Evolutionary conservation across 345 rosid genomes (phyloP).

Genomic region (Populus deltoides): DNA sequence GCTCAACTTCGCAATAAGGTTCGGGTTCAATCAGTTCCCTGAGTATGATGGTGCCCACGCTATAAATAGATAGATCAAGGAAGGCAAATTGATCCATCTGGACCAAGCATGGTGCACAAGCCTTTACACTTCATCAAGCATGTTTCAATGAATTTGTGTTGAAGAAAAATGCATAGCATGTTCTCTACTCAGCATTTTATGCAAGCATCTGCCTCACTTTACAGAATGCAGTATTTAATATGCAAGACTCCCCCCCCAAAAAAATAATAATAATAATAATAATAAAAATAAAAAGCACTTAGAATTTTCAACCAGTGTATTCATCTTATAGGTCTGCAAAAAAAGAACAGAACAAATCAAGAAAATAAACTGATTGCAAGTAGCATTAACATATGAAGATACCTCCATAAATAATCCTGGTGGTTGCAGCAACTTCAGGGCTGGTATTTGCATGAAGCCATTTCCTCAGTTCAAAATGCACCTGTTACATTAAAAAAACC

Average conservation of each 20-base stretch:
- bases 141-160: background rate
- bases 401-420: slow-evolving; percentile 94
- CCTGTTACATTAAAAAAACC: slow-evolving; percentile 37
- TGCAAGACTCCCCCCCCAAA: no score
- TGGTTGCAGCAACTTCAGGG: slow-evolving; percentile 64
- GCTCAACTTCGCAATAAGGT: background rate
- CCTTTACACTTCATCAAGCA: background rate
- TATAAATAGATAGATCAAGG: background rate
- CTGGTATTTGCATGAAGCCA: slow-evolving; percentile 72
- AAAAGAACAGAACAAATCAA: background rate
- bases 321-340: background rate
- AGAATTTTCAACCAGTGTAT: background rate
- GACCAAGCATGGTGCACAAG: background rate
- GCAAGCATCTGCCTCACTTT: background rate
- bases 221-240: background rate
- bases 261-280: no score
- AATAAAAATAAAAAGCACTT: no score
- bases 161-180: background rate
- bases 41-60: background rate
- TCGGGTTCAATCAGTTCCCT: background rate
- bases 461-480: slow-evolving; percentile 78
- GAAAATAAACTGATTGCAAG: background rate
- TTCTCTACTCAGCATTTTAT: background rate
- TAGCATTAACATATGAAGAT: slow-evolving; percentile 8
- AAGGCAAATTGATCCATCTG: background rate